Conservation (phyloP, 495 filamentous ascomycete species). For the Barbatosphaeria neglecta region DNA sequence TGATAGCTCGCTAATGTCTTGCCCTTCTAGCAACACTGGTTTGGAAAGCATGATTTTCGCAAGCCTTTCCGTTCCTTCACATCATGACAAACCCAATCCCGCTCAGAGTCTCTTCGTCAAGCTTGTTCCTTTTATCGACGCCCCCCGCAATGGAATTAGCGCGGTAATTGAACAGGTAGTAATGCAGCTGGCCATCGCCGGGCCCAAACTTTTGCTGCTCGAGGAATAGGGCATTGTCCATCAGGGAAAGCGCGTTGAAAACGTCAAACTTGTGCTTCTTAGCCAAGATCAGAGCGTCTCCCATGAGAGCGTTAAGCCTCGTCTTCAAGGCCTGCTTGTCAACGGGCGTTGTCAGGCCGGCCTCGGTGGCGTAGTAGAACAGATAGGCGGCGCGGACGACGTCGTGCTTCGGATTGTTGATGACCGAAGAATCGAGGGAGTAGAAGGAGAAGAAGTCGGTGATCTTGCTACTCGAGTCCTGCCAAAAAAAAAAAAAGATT, state of each 20-base stretch:
- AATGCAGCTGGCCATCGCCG: conserved; percentile 89
- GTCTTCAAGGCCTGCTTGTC: conserved; percentile 49
- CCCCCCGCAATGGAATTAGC: conserved; percentile 71
- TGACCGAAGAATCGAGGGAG: conserved; percentile 82
- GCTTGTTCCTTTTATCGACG: conserved; percentile 61
- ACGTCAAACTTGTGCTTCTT: conserved; percentile 87
- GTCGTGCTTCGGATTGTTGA: conserved; percentile 63
- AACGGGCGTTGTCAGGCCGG: conserved; percentile 49
- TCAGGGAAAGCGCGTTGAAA: conserved; percentile 85
- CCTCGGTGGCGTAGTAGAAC: conserved; percentile 89
- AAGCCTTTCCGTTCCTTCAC: conserved; percentile 12
- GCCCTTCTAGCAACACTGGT: neutral
- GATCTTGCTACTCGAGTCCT: conserved; percentile 54
- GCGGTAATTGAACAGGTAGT: conserved; percentile 94
- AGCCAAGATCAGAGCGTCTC: conserved; percentile 78
- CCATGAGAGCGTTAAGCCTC: conserved; percentile 64
- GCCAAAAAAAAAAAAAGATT: neutral
- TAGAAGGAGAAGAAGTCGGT: conserved; percentile 98
- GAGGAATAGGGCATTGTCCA: conserved; percentile 90
- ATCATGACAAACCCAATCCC: conserved; percentile 86
- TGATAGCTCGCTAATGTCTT: no score
- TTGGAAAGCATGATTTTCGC: neutral
- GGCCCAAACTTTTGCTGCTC: conserved; percentile 85
- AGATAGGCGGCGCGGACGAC: conserved; percentile 79
- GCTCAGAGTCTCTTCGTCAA: conserved; percentile 64